phyloP scores from a whole-genome alignment of 2,329 filamentous ascomycete genomes.

The Fusarium phyllophilum region DNA sequence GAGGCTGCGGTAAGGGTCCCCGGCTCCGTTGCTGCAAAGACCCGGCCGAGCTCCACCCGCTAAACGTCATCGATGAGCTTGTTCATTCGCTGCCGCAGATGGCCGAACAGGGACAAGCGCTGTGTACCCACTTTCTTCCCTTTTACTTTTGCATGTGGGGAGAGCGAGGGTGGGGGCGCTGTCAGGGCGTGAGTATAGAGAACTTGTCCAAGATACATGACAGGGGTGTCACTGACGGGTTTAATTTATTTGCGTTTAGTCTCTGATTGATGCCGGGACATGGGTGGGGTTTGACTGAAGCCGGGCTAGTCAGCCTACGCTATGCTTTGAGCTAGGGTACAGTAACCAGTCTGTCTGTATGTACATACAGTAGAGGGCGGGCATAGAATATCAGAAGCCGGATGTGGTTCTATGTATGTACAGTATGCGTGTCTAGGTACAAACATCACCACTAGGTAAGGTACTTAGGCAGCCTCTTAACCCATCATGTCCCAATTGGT shows the following conservation, averaged over 20 bases:
- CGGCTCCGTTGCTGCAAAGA: conserved; percentile 34
- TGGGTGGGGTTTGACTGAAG: background rate
- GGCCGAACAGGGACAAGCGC: conserved; percentile 23
- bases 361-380: background rate
- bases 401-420: background rate
- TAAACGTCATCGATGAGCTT: conserved; percentile 41
- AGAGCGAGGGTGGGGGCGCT: background rate
- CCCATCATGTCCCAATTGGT: background rate
- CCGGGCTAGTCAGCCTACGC: background rate
- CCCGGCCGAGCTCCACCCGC: conserved; percentile 38
- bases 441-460: background rate
- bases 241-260: conserved; percentile 34
- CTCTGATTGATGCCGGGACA: conserved; percentile 27
- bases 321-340: conserved; percentile 22
- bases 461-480: background rate
- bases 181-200: background rate
- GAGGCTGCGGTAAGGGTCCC: conserved; percentile 40
- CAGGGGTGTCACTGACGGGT: conserved; percentile 14
- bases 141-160: conserved; percentile 14
- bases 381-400: background rate
- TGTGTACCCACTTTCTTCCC: background rate
- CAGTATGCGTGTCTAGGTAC: background rate
- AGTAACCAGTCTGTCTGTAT: background rate
- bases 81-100: conserved; percentile 29
- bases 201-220: conserved; percentile 14